A percentile compares a stretch with the other conserved stretches of the same genome.
Evolutionary conservation across 2,329 filamentous ascomycete species (phyloP).

Genomic region (Diplodia sapinea): DNA sequence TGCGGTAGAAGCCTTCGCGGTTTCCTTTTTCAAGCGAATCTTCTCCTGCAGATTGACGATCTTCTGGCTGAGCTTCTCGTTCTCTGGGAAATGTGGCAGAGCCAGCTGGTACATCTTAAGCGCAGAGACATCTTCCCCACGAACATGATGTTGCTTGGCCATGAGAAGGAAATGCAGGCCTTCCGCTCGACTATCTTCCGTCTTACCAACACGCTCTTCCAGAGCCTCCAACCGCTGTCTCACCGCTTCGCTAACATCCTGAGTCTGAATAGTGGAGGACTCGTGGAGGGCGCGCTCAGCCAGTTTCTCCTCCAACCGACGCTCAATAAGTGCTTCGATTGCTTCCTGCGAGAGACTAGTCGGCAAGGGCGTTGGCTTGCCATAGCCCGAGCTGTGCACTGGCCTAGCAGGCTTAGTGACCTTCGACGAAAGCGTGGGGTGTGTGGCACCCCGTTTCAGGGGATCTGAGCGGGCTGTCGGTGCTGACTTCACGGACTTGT

Average conservation of each 20-base stretch:
- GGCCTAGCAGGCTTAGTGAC: conserved; percentile 42
- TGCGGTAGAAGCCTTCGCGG: conserved; percentile 31
- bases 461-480: conserved; percentile 45
- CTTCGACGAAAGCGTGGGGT: conserved; percentile 41
- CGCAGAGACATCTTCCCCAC: conserved; percentile 77
- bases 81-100: conserved; percentile 82
- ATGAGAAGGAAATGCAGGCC: conserved; percentile 86
- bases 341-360: conserved; percentile 62
- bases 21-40: conserved; percentile 50
- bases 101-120: conserved; percentile 87
- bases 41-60: conserved; percentile 61
- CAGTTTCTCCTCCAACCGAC: conserved; percentile 87
- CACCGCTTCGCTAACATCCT: conserved; percentile 59
- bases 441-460: conserved; percentile 54
- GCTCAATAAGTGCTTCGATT: conserved; percentile 91
- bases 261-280: conserved; percentile 33
- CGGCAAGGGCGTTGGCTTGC: conserved; percentile 45
- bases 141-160: conserved; percentile 86
- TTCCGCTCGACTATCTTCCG: conserved; percentile 75
- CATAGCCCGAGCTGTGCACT: conserved; percentile 35
- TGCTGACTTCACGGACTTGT: conserved; percentile 32
- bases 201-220: conserved; percentile 79
- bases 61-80: conserved; percentile 72
- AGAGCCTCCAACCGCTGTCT: conserved; percentile 81
- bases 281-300: conserved; percentile 73